A percentile compares a stretch with the other conserved stretches of the same genome.
phyloP scores from a whole-genome alignment of 2,329 filamentous ascomycete species.

The Pyrenophora graminea region DNA sequence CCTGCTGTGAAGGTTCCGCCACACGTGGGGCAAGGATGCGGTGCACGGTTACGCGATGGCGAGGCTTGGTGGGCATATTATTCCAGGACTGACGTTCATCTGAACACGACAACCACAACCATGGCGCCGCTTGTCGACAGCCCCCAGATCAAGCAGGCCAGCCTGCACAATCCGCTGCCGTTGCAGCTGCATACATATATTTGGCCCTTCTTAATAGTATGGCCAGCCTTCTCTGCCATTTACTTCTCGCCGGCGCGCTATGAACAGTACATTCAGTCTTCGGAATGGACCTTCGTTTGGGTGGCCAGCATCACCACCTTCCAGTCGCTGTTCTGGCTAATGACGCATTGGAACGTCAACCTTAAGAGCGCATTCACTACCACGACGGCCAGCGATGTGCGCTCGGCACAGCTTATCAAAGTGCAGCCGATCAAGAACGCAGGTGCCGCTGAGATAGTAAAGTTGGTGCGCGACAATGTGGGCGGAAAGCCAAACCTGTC shows the following conservation, averaged over 20 bases:
- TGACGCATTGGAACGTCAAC: conserved; percentile 96
- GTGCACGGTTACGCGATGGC: conserved; percentile 17
- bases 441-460: conserved; percentile 84
- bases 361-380: conserved; percentile 82
- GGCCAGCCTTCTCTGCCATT: conserved; percentile 88
- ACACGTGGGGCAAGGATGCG: conserved; percentile 13
- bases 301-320: conserved; percentile 82
- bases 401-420: conserved; percentile 85
- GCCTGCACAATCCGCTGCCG: conserved; percentile 84
- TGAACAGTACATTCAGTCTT: conserved; percentile 86
- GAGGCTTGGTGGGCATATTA: conserved; percentile 18
- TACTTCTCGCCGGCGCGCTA: conserved; percentile 85
- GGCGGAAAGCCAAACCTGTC: conserved; percentile 77
- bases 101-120: conserved; percentile 27
- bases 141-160: conserved; percentile 82
- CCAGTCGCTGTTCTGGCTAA: conserved; percentile 90
- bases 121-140: conserved; percentile 79
- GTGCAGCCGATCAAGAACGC: conserved; percentile 89
- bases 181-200: conserved; percentile 82
- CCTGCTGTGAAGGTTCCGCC: conserved; percentile 13
- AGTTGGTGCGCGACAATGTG: conserved; percentile 74
- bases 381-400: conserved; percentile 68
- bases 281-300: conserved; percentile 98
- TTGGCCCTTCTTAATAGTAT: conserved; percentile 89
- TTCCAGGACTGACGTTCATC: conserved; percentile 17